Conservation (phyloP, 2,329 filamentous ascomycete genomes). For the Aspergillus sclerotialis region DNA sequence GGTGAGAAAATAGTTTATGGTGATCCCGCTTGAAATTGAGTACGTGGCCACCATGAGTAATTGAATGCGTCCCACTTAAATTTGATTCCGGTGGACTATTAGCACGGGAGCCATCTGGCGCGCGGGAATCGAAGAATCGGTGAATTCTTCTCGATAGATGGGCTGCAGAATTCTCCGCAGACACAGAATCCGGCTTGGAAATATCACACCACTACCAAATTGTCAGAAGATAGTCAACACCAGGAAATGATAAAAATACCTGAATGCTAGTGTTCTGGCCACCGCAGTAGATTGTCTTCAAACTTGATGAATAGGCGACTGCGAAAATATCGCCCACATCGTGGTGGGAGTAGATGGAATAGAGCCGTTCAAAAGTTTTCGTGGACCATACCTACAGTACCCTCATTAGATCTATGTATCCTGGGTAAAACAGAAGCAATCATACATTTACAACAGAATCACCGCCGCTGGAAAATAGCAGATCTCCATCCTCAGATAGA, state of each 20-base stretch:
- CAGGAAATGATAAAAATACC: slow-evolving; percentile 22
- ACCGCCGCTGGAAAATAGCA: slow-evolving; percentile 87
- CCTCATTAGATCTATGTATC: too few species aligned
- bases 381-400: slow-evolving; percentile 72
- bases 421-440: slow-evolving; percentile 1
- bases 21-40: slow-evolving; percentile 77
- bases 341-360: slow-evolving; percentile 87
- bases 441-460: slow-evolving; percentile 82
- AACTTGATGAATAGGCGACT: slow-evolving; percentile 73
- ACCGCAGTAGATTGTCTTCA: slow-evolving; percentile 81
- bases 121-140: slow-evolving; percentile 86
- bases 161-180: slow-evolving; percentile 53
- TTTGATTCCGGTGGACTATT: slow-evolving; percentile 63
- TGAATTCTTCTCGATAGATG: slow-evolving; percentile 74
- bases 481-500: slow-evolving; percentile 64
- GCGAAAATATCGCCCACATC: slow-evolving; percentile 96
- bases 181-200: slow-evolving; percentile 56
- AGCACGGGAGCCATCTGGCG: slow-evolving; percentile 72
- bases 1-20: slow-evolving; percentile 84
- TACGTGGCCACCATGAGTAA: slow-evolving; percentile 54
- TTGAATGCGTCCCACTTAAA: slow-evolving; percentile 39
- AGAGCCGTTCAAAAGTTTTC: slow-evolving; percentile 64
- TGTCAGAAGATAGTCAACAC: slow-evolving; percentile 11
- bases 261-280: slow-evolving; percentile 93
- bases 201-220: slow-evolving; percentile 66